phyloP scores from a whole-genome alignment of 176 grass and related monocot species.

The Aegilops sharonensis region DNA sequence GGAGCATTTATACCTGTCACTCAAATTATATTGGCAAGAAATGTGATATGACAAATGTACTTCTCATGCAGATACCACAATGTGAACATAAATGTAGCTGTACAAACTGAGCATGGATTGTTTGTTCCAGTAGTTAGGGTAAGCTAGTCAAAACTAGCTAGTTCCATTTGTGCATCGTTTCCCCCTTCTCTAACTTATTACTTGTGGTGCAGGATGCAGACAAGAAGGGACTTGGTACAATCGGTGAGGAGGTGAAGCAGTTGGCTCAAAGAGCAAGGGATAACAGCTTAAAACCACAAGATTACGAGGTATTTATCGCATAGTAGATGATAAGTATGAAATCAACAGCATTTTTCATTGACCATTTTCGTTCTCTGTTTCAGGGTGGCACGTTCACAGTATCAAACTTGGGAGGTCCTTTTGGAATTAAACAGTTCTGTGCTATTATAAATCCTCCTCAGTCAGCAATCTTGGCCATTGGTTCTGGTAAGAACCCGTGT shows the following conservation, averaged over 20 bases:
- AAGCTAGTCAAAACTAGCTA: constrained; percentile 17
- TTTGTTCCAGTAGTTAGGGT: constrained; percentile 94
- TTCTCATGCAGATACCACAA: constrained; percentile 68
- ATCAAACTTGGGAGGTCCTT: constrained; percentile 93
- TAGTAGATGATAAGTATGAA: neutral
- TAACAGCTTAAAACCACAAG: constrained; percentile 83
- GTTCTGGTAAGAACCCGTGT: constrained; percentile 58
- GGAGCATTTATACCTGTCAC: neutral
- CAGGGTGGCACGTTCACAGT: constrained; percentile 94
- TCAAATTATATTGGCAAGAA: neutral
- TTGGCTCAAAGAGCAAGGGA: constrained; percentile 88
- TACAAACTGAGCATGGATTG: constrained; percentile 93
- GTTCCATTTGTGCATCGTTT: neutral
- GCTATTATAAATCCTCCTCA: constrained; percentile 97
- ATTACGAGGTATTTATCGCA: constrained; percentile 66
- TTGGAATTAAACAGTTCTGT: constrained; percentile 94
- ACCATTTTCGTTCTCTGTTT: constrained; percentile 28
- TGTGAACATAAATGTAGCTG: constrained; percentile 95
- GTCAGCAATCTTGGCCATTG: constrained; percentile 89
- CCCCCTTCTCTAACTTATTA: constrained; percentile 15
- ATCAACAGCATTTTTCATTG: neutral
- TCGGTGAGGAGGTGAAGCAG: constrained; percentile 85
- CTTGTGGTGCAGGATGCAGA: constrained; percentile 73
- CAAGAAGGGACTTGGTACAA: constrained; percentile 88
- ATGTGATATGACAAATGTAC: constrained; percentile 13